Evolutionary conservation across 177 flowering plant species (phyloP), one percentile per base, ranked within the genome.

Genomic region (Vitis hybrid): DNA sequence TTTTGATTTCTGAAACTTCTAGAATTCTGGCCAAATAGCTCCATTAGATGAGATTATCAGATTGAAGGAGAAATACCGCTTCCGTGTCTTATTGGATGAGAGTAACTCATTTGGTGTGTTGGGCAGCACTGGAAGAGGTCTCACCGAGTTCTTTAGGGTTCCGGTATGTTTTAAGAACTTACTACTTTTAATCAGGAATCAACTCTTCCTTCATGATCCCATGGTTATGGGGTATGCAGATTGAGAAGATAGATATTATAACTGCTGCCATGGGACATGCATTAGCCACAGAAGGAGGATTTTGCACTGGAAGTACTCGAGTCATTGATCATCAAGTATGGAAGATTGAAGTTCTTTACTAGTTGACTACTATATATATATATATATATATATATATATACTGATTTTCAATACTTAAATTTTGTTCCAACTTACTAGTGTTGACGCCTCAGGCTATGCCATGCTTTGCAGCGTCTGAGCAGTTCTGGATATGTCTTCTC

Each of bases 201-300:
- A 16, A 10, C 8, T 51, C 48, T 53, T 45, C 53, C 1, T 68
- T 55, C 51, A 59, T 68, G 20, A 60, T 51, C 63, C 69, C 26
- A 76, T 76, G 50, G 58, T 70, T 59, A 59, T 77, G 1, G 66
- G 26, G 59, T 14, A 19, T 79, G 74, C 81, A 96, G 99, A 69
- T 89, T 81, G 99, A 88, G 63, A 93, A 95, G 83, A 84, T 95
- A 55, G 99, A 95, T 81, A 89, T 96, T 71, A 74, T 96, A 61
- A 93, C 97, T 61, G 94, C 99, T 80, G 92, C 94, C n/a, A 96
- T 96, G 98, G 98, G 99, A 61, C 90, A 90, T 82, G 88, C 98
- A 62, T 82, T 96, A 68, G 95, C 98, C 67, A 86, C 97, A 16
- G 93, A 86, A 78, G 99, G 99, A 63, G 99, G 99, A 76, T 96